Conservation (phyloP, 1,139 yeast species). For the Diutina neorugosa region DNA sequence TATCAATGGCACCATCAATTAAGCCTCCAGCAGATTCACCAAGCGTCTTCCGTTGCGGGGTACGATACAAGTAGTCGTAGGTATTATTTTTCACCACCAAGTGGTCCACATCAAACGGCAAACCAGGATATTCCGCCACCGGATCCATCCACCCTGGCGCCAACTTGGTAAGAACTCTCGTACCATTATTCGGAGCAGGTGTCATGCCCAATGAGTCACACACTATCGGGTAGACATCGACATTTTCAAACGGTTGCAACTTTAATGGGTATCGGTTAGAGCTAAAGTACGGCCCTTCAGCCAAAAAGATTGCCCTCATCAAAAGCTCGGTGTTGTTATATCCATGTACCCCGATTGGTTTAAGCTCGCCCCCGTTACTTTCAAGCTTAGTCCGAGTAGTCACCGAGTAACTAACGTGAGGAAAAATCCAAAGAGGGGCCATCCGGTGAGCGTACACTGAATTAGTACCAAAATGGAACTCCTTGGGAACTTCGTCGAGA, state of each 20-base stretch:
- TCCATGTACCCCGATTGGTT: slow-evolving; percentile 75
- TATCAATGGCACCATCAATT: neutral
- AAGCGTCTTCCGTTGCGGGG: slow-evolving; percentile 9
- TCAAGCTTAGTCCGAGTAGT: slow-evolving; percentile 51
- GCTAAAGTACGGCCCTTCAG: slow-evolving; percentile 66
- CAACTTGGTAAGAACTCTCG: slow-evolving; percentile 17
- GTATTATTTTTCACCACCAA: slow-evolving; percentile 36
- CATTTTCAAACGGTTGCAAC: slow-evolving; percentile 57
- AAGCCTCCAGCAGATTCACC: neutral
- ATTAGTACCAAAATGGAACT: slow-evolving; percentile 51
- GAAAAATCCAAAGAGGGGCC: slow-evolving; percentile 81
- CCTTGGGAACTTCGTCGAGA: slow-evolving; percentile 48
- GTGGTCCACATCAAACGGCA: slow-evolving; percentile 36
- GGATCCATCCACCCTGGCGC: slow-evolving; percentile 45
- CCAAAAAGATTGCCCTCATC: slow-evolving; percentile 77
- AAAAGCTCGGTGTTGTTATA: slow-evolving; percentile 63
- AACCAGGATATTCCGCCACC: slow-evolving; percentile 39
- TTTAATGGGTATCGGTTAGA: slow-evolving; percentile 11
- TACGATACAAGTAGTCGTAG: slow-evolving; percentile 36
- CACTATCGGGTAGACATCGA: slow-evolving; percentile 60
- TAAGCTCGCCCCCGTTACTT: slow-evolving; percentile 32
- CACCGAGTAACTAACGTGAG: slow-evolving; percentile 71
- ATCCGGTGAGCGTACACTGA: slow-evolving; percentile 44
- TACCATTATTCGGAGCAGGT: slow-evolving; percentile 56
- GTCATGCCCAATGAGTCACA: slow-evolving; percentile 52